phyloP scores from a whole-genome alignment of 2,329 filamentous ascomycete species.

The Pseudogymnoascus sp. region DNA sequence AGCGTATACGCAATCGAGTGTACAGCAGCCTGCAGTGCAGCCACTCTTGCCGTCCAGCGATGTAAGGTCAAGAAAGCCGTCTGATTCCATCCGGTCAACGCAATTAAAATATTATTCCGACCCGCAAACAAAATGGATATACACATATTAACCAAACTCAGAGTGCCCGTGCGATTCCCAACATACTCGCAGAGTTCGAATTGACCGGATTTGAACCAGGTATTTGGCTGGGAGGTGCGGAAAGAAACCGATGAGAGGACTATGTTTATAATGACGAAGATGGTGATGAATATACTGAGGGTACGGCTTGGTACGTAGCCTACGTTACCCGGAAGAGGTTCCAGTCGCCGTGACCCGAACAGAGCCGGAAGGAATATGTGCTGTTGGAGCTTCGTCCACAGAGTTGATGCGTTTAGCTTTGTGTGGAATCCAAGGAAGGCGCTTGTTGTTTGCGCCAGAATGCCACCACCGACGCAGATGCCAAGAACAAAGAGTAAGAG shows the following conservation, averaged over 20 bases:
- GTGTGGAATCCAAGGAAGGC: conserved; percentile 13
- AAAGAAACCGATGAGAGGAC: conserved; percentile 13
- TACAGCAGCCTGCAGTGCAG: conserved; percentile 37
- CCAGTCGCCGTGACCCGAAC: not conserved
- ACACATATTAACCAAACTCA: conserved; percentile 17
- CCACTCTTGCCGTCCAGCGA: conserved; percentile 41
- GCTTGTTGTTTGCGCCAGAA: conserved; percentile 16
- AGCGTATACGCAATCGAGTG: conserved; percentile 39
- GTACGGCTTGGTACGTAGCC: conserved; percentile 18
- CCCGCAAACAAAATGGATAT: conserved; percentile 18
- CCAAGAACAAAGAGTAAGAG: conserved; percentile 21
- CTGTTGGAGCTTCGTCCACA: conserved; percentile 13
- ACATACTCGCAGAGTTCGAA: conserved; percentile 14
- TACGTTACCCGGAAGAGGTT: conserved; percentile 12
- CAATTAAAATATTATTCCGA: conserved; percentile 19
- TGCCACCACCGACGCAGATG: conserved; percentile 15
- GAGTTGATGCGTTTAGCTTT: conserved; percentile 9
- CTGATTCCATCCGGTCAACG: conserved; percentile 12
- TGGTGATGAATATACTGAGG: conserved; percentile 14
- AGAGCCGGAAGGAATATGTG: not conserved
- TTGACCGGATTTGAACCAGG: conserved; percentile 10
- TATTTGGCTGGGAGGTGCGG: conserved; percentile 10
- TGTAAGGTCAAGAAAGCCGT: conserved; percentile 26
- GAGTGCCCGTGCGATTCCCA: conserved; percentile 16
- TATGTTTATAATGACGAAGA: conserved; percentile 14